phyloP scores from a whole-genome alignment of 306 rosid species.

The Corylus americana region DNA sequence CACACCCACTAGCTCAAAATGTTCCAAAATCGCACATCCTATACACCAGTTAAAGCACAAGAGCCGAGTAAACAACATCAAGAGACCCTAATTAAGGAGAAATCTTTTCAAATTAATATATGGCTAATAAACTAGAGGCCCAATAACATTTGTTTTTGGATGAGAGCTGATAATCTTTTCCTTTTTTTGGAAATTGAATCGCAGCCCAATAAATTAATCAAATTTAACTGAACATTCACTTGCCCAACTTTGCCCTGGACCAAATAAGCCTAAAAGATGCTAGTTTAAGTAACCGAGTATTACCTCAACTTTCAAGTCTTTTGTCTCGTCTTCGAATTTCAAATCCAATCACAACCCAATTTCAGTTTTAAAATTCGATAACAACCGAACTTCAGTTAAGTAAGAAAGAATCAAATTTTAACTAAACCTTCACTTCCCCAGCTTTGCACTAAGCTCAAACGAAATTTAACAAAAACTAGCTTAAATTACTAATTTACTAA shows the following conservation, averaged over 20 bases:
- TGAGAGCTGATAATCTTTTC: background rate
- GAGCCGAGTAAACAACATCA: background rate
- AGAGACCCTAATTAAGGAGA: background rate
- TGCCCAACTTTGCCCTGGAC: background rate
- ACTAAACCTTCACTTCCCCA: background rate
- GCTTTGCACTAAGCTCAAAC: background rate
- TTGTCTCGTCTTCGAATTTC: background rate
- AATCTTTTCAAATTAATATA: background rate
- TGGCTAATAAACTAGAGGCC: conserved; percentile 11
- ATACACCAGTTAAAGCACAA: too few species aligned
- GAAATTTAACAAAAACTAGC: background rate
- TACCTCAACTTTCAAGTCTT: background rate
- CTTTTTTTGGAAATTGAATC: background rate
- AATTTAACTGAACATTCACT: background rate
- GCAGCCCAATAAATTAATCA: background rate
- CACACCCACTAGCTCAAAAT: too few species aligned
- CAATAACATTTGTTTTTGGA: conserved; percentile 3
- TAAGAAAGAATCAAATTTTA: background rate
- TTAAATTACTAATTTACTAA: background rate
- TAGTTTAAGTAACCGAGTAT: background rate
- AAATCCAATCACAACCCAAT: background rate
- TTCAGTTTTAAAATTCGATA: background rate
- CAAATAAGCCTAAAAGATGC: background rate
- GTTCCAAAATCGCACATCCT: too few species aligned
- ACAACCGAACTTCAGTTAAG: background rate